Evolutionary conservation across 148 eudicot species (phyloP).

Genomic region (Pharnaceum exiguum): DNA sequence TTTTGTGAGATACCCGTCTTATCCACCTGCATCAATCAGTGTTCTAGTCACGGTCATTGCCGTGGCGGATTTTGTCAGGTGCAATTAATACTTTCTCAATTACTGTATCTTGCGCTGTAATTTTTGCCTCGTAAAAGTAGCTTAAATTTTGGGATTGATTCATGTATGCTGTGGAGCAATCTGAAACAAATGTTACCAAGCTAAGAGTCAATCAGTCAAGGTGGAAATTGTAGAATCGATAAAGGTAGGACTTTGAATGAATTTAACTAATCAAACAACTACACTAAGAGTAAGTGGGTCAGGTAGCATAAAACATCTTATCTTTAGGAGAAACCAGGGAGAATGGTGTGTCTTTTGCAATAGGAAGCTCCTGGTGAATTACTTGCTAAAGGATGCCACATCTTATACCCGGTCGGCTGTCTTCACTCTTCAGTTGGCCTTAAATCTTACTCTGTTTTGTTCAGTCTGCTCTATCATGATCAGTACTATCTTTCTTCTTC

Average conservation of each 20-base stretch:
- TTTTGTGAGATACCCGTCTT: slow-evolving; percentile 75
- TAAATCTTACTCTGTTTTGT: too few species aligned
- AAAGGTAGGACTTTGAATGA: neutral
- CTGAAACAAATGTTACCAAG: neutral
- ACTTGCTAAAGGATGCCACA: too few species aligned
- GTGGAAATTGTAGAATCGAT: neutral
- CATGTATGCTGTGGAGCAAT: neutral
- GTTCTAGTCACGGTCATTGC: slow-evolving; percentile 85
- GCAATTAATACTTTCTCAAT: neutral
- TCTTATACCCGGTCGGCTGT: too few species aligned
- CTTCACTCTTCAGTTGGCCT: too few species aligned
- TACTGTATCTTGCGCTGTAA: neutral
- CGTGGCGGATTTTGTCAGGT: slow-evolving; percentile 99
- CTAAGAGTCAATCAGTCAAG: neutral
- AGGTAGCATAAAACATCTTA: too few species aligned
- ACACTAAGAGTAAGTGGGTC: too few species aligned
- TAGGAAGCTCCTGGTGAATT: too few species aligned
- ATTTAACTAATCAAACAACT: too few species aligned
- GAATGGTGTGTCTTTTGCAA: too few species aligned
- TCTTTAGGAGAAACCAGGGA: too few species aligned
- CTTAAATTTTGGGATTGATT: neutral
- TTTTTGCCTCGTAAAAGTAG: neutral
- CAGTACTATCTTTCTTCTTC: neutral
- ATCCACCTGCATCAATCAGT: slow-evolving; percentile 80
- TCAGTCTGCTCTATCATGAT: too few species aligned